Evolutionary conservation across 257 asterid species (phyloP).

Genomic region (Ehretia macrophylla): DNA sequence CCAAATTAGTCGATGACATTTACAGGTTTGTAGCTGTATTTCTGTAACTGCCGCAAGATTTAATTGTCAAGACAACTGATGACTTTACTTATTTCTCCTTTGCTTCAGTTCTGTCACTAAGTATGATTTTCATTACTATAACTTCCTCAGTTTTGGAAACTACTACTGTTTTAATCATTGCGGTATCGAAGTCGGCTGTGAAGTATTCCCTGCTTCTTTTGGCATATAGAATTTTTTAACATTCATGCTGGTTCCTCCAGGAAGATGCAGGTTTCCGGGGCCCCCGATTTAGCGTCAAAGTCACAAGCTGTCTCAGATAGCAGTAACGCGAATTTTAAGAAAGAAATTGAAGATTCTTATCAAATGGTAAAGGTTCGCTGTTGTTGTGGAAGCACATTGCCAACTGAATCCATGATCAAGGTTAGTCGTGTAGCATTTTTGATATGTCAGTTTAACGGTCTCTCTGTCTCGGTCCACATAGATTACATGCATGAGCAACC

Average conservation of each 20-base stretch:
- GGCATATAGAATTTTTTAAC: no score
- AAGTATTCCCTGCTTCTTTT: no score
- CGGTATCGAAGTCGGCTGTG: neutral
- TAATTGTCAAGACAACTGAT: no score
- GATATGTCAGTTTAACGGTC: no score
- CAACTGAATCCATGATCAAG: constrained; percentile 78
- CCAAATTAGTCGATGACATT: constrained; percentile 82
- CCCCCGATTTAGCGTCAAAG: constrained; percentile 71
- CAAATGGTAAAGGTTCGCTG: constrained; percentile 76
- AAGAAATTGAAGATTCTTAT: constrained; percentile 61
- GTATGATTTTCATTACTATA: no score
- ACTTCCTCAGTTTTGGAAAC: no score
- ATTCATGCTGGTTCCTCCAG: constrained; percentile 32
- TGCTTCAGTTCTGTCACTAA: neutral
- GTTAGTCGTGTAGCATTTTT: constrained; percentile 21
- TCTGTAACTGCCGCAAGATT: constrained; percentile 2
- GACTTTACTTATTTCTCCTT: no score
- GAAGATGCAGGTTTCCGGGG: constrained; percentile 88
- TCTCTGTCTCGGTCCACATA: no score
- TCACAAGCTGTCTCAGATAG: constrained; percentile 69
- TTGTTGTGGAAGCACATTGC: constrained; percentile 70
- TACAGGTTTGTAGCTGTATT: constrained; percentile 47
- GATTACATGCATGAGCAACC: no score
- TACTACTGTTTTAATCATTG: no score
- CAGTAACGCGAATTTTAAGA: constrained; percentile 44